Evolutionary conservation across 2,329 filamentous ascomycete genomes (phyloP).

Genomic region (Rosellinia necatrix): DNA sequence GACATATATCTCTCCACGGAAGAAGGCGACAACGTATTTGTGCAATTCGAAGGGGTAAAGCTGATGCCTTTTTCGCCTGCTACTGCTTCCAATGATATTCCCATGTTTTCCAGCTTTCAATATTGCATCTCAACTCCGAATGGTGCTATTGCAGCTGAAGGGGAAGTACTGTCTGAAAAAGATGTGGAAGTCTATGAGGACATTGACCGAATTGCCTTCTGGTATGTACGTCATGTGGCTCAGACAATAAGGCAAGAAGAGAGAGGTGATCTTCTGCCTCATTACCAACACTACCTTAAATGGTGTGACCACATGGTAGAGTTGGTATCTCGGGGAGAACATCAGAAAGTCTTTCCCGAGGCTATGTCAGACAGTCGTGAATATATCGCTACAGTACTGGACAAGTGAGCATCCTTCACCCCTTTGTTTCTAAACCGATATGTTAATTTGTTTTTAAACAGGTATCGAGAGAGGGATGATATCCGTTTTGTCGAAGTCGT

Average conservation of each 20-base stretch:
- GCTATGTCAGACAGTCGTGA: not conserved
- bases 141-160: not conserved
- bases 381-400: not conserved
- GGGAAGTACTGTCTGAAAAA: not conserved
- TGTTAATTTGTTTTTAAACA: not conserved
- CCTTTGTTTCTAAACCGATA: too few relatives aligned
- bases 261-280: not conserved
- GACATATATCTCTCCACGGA: slow-evolving; percentile 4
- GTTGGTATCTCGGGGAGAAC: not conserved
- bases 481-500: slow-evolving; percentile 39
- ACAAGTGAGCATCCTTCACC: not conserved
- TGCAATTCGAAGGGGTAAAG: slow-evolving; percentile 3
- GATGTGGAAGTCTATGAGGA: not conserved
- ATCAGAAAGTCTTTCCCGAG: not conserved
- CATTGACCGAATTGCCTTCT: slow-evolving; percentile 11
- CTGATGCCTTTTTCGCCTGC: slow-evolving; percentile 11
- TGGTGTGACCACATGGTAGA: slow-evolving; percentile 5
- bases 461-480: slow-evolving; percentile 17
- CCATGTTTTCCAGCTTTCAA: slow-evolving; percentile 3
- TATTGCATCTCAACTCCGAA: not conserved
- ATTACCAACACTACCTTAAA: not conserved
- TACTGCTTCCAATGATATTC: not conserved
- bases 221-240: slow-evolving; percentile 3
- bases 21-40: not conserved
- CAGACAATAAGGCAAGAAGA: not conserved